Percentiles rank a stretch among this genome's conserved stretches.
phyloP scores from a whole-genome alignment of 495 filamentous ascomycete species.

The Xylaria telfairii region DNA sequence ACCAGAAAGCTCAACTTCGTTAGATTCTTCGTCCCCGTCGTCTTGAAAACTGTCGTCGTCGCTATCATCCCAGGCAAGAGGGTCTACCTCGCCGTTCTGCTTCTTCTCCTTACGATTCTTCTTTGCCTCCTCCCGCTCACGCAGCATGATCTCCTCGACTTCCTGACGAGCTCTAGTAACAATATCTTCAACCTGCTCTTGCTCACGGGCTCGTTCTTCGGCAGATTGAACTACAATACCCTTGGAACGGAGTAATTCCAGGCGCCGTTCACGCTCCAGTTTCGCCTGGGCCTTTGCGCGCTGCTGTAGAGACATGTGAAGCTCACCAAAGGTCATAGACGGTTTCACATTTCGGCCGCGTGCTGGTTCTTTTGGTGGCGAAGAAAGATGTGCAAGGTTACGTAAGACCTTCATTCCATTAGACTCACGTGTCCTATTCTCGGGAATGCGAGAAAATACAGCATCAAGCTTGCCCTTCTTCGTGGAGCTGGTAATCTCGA shows the following conservation, averaged over 20 bases:
- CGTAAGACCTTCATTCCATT: conserved; percentile 71
- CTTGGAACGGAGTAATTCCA: conserved; percentile 76
- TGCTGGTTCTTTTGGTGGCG: conserved; percentile 57
- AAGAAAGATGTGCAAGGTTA: conserved; percentile 76
- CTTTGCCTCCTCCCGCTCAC: conserved; percentile 74
- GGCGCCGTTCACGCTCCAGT: conserved; percentile 75
- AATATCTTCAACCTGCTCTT: conserved; percentile 82
- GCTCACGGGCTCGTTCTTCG: conserved; percentile 80
- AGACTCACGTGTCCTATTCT: conserved; percentile 63
- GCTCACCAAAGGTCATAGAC: conserved; percentile 69
- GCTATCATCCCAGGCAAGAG: conserved; percentile 65
- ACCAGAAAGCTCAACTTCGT: conserved; percentile 52
- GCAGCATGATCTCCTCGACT: conserved; percentile 76
- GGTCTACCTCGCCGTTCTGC: conserved; percentile 54
- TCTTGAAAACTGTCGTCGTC: conserved; percentile 66
- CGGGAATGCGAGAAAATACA: conserved; percentile 73
- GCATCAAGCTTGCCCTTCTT: conserved; percentile 54
- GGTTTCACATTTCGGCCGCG: conserved; percentile 41
- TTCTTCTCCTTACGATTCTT: conserved; percentile 60
- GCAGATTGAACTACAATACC: conserved; percentile 84
- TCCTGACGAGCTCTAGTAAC: conserved; percentile 83
- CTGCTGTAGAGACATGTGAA: conserved; percentile 69
- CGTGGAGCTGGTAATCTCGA: conserved; percentile 43
- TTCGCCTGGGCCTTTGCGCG: conserved; percentile 81
- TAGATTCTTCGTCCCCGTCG: conserved; percentile 57